A percentile compares a stretch with the other conserved stretches of the same genome.
phyloP scores from a whole-genome alignment of 257 asterid genomes.

The Eucommia ulmoides region DNA sequence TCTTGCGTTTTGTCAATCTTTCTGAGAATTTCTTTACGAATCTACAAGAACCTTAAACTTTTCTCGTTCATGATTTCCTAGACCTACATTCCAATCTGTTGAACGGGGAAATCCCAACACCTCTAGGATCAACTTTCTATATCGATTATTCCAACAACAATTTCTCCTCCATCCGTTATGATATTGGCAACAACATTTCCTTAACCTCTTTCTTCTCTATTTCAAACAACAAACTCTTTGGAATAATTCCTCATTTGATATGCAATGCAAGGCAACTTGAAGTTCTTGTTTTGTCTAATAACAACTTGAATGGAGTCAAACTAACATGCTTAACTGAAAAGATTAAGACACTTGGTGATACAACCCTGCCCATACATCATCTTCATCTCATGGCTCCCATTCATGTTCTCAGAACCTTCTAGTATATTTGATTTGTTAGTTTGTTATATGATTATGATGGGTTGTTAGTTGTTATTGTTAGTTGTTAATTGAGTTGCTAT shows the following conservation, averaged over 20 bases:
- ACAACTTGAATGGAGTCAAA: constrained; percentile 25
- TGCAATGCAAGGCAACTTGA: constrained; percentile 32
- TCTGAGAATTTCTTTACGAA: not conserved
- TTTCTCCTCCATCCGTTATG: constrained; percentile 15
- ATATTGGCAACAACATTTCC: constrained; percentile 11
- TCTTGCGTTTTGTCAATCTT: not conserved
- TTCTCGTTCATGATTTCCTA: too few relatives aligned
- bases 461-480: too few relatives aligned
- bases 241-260: constrained; percentile 41
- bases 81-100: too few relatives aligned
- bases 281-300: constrained; percentile 43
- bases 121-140: too few relatives aligned
- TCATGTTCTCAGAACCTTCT: too few relatives aligned
- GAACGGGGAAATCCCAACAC: too few relatives aligned
- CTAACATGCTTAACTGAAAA: constrained; percentile 30
- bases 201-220: constrained; percentile 22
- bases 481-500: too few relatives aligned
- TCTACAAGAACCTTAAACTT: not conserved
- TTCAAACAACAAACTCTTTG: constrained; percentile 27
- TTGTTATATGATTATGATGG: too few relatives aligned
- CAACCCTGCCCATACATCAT: too few relatives aligned
- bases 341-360: constrained; percentile 8
- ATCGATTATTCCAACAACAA: constrained; percentile 23
- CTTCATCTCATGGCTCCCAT: too few relatives aligned
- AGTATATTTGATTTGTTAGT: too few relatives aligned